Evolutionary conservation across 208 protist species (phyloP).

Genomic region (Vickermania ingenoplastis): DNA sequence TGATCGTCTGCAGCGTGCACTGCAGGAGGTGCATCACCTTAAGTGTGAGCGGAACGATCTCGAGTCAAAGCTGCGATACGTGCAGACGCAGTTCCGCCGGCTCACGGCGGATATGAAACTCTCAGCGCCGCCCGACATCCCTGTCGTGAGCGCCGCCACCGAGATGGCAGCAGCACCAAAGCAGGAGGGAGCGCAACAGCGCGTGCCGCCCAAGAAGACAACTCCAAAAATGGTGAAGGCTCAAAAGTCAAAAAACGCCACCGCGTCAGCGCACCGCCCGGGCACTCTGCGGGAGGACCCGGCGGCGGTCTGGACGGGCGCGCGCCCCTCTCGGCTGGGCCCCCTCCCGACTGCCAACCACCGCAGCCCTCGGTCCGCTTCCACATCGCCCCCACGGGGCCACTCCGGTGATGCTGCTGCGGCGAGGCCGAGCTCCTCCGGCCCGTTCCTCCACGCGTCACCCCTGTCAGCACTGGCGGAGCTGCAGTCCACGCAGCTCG

Average conservation of each 20-base stretch:
- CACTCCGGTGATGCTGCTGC: neutral
- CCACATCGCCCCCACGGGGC: neutral
- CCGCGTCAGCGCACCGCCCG: neutral
- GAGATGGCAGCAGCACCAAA: neutral
- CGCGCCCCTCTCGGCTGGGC: neutral
- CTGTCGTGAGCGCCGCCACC: neutral
- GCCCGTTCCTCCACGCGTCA: neutral
- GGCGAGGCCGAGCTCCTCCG: neutral
- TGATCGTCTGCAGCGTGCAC: slow-evolving; percentile 55
- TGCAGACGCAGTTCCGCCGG: slow-evolving; percentile 68
- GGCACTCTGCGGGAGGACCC: neutral
- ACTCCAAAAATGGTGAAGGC: neutral
- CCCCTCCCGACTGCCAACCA: neutral
- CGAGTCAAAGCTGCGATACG: slow-evolving; percentile 47
- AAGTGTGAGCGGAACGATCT: slow-evolving; percentile 44
- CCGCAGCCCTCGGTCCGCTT: neutral
- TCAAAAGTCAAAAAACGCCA: neutral
- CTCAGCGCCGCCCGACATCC: neutral
- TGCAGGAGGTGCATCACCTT: slow-evolving; percentile 59
- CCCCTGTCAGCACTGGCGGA: too few relatives aligned
- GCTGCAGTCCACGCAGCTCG: neutral
- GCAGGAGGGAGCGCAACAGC: too few relatives aligned
- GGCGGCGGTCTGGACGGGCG: neutral
- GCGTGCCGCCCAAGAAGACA: neutral
- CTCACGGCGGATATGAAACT: slow-evolving; percentile 48